Conservation (phyloP, 2,329 filamentous ascomycete species). For the Zymoseptoria pseudotritici region DNA sequence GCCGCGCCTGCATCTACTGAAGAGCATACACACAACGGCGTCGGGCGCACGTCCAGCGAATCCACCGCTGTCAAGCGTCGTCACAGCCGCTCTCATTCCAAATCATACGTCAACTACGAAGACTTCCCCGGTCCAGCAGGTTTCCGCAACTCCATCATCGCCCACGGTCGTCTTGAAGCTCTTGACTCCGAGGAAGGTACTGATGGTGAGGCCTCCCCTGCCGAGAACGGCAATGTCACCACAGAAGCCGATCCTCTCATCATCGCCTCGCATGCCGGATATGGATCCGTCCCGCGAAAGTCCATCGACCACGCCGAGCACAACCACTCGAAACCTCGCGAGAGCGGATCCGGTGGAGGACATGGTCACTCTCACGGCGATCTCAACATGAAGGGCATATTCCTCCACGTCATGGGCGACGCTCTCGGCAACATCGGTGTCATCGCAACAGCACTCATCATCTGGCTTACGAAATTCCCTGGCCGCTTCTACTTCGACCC, state of each 20-base stretch:
- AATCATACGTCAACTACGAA: conserved; percentile 51
- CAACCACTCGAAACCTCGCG: conserved; percentile 71
- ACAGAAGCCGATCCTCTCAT: conserved; percentile 27
- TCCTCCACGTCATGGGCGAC: conserved; percentile 67
- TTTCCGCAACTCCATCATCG: conserved; percentile 87
- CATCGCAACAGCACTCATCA: conserved; percentile 73
- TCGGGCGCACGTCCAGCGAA: conserved; percentile 21
- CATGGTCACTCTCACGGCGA: conserved; percentile 75
- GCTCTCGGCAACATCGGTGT: conserved; percentile 82
- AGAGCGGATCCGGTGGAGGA: conserved; percentile 45
- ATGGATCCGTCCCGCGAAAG: conserved; percentile 22
- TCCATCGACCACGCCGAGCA: conserved; percentile 47
- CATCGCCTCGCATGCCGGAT: conserved; percentile 15
- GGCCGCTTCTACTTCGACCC: conserved; percentile 87
- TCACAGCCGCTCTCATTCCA: conserved; percentile 54
- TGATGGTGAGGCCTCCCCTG: conserved; percentile 46
- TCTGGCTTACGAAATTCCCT: conserved; percentile 79
- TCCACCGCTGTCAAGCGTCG: conserved; percentile 42
- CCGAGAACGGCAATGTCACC: conserved; percentile 24
- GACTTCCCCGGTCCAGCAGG: conserved; percentile 77
- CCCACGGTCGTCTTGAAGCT: conserved; percentile 60
- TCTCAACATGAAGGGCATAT: conserved; percentile 83
- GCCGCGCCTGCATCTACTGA: conserved; percentile 41
- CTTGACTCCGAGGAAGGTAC: conserved; percentile 49
- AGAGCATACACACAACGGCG: conserved; percentile 51